phyloP scores from a whole-genome alignment of 176 grass and related monocot genomes.

The Zea luxurians region DNA sequence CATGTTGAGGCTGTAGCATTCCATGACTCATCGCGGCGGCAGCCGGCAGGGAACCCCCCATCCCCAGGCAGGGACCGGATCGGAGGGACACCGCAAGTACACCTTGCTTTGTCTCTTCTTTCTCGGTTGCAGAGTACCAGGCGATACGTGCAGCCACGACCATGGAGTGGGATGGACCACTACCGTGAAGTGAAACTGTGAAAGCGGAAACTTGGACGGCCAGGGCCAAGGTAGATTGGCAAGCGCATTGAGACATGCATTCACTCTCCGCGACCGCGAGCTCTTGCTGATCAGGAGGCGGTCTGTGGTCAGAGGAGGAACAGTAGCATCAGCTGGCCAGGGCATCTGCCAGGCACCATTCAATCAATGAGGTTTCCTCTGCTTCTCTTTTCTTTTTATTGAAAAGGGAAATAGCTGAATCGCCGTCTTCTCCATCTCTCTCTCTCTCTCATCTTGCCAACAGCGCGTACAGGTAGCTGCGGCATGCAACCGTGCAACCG shows the following conservation, averaged over 20 bases:
- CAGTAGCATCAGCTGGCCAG: constrained; percentile 5
- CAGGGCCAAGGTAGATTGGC: not conserved
- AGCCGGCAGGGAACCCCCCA: too few species aligned
- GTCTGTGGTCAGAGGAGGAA: not conserved
- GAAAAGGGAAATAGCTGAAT: not conserved
- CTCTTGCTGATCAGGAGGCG: constrained; percentile 3
- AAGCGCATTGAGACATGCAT: constrained; percentile 26
- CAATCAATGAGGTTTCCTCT: not conserved
- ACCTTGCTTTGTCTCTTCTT: constrained; percentile 36
- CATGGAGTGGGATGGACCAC: not conserved
- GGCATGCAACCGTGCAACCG: constrained; percentile 1
- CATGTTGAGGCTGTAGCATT: constrained; percentile 14
- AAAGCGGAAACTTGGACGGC: not conserved
- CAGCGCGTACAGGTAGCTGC: not conserved
- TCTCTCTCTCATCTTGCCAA: too few species aligned
- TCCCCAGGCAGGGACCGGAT: constrained; percentile 3
- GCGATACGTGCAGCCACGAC: not conserved
- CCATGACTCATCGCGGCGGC: not conserved
- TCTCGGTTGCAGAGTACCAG: not conserved
- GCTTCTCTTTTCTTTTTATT: not conserved
- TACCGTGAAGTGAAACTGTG: constrained; percentile 2
- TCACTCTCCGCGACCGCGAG: constrained; percentile 10
- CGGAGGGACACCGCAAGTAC: not conserved
- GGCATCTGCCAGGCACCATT: constrained; percentile 2
- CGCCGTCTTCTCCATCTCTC: not conserved